Conservation (phyloP, 768 basidiomycete species). For the Phlebiopsis flavidoalba region DNA sequence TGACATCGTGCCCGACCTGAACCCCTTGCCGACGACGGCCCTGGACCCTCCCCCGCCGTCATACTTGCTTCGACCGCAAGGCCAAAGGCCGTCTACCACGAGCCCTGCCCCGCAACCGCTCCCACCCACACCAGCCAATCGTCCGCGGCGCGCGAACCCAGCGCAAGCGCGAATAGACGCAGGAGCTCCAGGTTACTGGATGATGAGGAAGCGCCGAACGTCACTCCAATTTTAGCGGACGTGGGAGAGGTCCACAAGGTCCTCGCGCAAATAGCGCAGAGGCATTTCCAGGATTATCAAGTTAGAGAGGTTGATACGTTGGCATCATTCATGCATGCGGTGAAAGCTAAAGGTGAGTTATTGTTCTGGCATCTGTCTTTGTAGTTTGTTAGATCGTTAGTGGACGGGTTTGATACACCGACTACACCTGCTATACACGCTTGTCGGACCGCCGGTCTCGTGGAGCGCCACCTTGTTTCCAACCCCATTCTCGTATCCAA, state of each 20-base stretch:
- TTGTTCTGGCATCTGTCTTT: neutral
- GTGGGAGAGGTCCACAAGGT: constrained; percentile 60
- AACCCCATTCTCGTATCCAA: neutral
- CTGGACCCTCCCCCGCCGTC: constrained; percentile 70
- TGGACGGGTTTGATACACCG: neutral
- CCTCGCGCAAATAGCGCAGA: constrained; percentile 65
- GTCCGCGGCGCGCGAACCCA: constrained; percentile 65
- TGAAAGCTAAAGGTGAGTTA: constrained; percentile 42
- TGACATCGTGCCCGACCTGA: constrained; percentile 64
- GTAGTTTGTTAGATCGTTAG: neutral
- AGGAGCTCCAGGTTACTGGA: constrained; percentile 72
- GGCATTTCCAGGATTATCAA: constrained; percentile 63
- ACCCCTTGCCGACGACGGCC: constrained; percentile 62
- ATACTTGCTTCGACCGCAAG: constrained; percentile 46
- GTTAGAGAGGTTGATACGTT: constrained; percentile 79
- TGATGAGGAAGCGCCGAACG: constrained; percentile 39
- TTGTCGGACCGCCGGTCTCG: neutral
- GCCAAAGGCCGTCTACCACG: constrained; percentile 37
- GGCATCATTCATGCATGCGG: constrained; percentile 72
- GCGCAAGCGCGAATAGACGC: constrained; percentile 49
- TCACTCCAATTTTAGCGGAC: constrained; percentile 65
- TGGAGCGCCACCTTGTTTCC: neutral
- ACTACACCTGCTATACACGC: neutral
- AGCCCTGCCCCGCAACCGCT: constrained; percentile 20
- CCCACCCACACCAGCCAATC: constrained; percentile 56